Conservation (phyloP, 2,329 filamentous ascomycete genomes). For the Chalaropsis thielavioides region DNA sequence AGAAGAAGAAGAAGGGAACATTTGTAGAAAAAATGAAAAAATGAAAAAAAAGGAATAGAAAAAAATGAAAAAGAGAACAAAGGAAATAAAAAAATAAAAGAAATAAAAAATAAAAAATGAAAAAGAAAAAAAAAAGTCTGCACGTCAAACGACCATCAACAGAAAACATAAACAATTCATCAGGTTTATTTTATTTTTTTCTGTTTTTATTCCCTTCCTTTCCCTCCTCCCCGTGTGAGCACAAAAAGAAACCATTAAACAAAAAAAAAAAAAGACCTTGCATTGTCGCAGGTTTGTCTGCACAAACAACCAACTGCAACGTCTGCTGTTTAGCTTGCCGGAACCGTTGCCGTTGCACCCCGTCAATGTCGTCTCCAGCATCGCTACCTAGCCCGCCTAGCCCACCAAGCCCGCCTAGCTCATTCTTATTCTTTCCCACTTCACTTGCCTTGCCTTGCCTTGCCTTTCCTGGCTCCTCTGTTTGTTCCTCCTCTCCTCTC, state of each 20-base stretch:
- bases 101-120: neutral
- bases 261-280: conserved; percentile 1
- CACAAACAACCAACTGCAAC: neutral
- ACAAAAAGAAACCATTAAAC: neutral
- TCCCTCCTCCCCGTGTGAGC: neutral
- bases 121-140: no score
- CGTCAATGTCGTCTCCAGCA: neutral
- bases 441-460: no score
- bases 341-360: neutral
- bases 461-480: no score
- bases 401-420: no score
- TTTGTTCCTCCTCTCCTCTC: no score
- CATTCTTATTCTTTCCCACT: neutral
- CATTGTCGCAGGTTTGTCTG: neutral
- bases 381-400: no score
- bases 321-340: neutral
- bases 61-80: no score
- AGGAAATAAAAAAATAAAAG: no score
- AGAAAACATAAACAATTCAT: neutral
- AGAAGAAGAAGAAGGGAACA: neutral
- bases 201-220: no score
- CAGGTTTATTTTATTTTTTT: neutral
- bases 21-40: no score
- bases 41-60: no score
- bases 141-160: no score